A percentile compares a stretch with the other conserved stretches of the same genome.
Conservation (phyloP, 2,329 filamentous ascomycete species). For the Ophiosphaerella narmari region DNA sequence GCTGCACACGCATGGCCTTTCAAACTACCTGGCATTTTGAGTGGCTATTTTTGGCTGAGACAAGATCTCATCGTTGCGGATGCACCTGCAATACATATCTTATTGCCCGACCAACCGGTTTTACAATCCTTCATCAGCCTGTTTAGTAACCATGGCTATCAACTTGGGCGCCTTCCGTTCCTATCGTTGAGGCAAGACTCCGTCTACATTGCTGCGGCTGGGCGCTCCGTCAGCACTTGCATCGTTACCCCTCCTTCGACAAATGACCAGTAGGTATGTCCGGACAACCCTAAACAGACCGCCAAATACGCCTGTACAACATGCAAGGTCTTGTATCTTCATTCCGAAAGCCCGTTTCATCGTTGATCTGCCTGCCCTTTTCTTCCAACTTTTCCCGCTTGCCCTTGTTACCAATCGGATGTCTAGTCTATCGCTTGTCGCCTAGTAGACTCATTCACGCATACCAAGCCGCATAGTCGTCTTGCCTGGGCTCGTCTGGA, state of each 20-base stretch:
- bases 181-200: background rate
- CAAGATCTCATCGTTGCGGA: slow-evolving; percentile 23
- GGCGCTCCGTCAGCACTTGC: slow-evolving; percentile 17
- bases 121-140: slow-evolving; percentile 14
- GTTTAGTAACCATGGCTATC: slow-evolving; percentile 19
- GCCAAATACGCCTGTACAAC: slow-evolving; percentile 18
- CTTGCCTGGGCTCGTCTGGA: background rate
- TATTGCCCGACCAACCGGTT: slow-evolving; percentile 22
- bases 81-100: slow-evolving; percentile 15
- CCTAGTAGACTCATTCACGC: slow-evolving; percentile 9
- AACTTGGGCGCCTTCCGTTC: slow-evolving; percentile 1
- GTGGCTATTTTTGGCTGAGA: slow-evolving; percentile 29
- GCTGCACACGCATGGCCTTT: slow-evolving; percentile 23
- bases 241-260: slow-evolving; percentile 18
- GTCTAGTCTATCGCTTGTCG: background rate
- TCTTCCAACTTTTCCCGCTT: slow-evolving; percentile 22
- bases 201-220: slow-evolving; percentile 7
- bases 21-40: slow-evolving; percentile 14
- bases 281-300: slow-evolving; percentile 16
- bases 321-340: slow-evolving; percentile 12
- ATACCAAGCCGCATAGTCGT: slow-evolving; percentile 11
- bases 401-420: slow-evolving; percentile 10
- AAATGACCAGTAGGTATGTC: slow-evolving; percentile 11
- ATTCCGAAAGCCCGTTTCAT: slow-evolving; percentile 22
- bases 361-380: slow-evolving; percentile 9